Base-by-base conservation (phyloP, 352 stramenopile species). In the Phytophthora pistaciae region DNA sequence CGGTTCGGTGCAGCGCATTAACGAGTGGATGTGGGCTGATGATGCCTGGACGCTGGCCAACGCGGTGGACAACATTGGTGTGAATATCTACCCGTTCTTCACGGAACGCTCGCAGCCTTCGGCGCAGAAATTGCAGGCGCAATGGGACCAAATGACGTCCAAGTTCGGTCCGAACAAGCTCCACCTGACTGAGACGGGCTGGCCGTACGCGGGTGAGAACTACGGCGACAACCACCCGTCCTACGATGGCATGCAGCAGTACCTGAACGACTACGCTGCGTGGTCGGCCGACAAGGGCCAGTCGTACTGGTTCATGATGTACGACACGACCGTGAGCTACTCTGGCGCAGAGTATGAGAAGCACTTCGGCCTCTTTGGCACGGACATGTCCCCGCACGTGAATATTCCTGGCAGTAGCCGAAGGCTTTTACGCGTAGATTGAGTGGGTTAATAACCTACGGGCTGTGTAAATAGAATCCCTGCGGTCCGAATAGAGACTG, bases 1-100 rank as follows among this genome's bases (percentile, higher is more conserved):
- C 31, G 86, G 86, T 16, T 83, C 86, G 0, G 84, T 89, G n/a
- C 83, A 91, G 70, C 79, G 83, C 31, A 90, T 91, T 64, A 87
- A 88, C 60, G 83, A 90, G 70, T 91, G 83, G 81, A 44, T 88
- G 20, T 50, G 56, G 23, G 74, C 75, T 2, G 38, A 75, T 1
- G 74, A 66, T 14, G 71, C 74, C 0, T 75, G 58, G 10, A 49
- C 31, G 40, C 57, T 92, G 59, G 87, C 61, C 5, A 79, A 75
- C 40, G 68, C 72, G 46, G 31, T 23, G 11, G 69, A 78, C 54
- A 49, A 65, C 29, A 77, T 78, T 29, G 78, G 78, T 42, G 78
- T 81, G 40, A 85, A 82, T 63, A 83, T 85, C 62, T 81, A 85
- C 68, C 78, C 78, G 60, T 85, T 83, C 72, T 42, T 42, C 36